Evolutionary conservation across 208 protist species (phyloP), one percentile per base, ranked within the genome.

Genomic region (Trypanosoma cruzi): DNA sequence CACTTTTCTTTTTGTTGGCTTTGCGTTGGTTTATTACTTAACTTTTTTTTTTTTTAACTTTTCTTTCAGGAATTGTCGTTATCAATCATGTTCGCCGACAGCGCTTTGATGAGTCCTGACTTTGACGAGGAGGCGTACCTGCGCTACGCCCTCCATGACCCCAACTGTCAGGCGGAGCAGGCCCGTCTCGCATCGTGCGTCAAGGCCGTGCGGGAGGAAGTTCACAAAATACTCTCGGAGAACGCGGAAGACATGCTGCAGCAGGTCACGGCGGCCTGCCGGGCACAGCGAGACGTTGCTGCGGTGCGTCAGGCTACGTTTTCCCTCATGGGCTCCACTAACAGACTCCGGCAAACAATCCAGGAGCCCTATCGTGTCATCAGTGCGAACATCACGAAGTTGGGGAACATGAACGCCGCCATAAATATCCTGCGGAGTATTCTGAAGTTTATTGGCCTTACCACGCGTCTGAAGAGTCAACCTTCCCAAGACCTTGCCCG

Each of bases 91-190:
- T 95, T 88, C 73, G 80, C 80, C 4, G 82, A 88, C 49, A 80
- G 85, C 61, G 66, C 85, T 42, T 68, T 96, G 34, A 76, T 89
- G 49, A 80, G 75, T 59, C 74, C 81, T 1, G 82, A 94, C 58
- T 89, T 96, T 46, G 88, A 96, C 57, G 82, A 88, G 70, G 79
- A 78, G 34, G 85, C 80, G 7, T 96, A 96, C 73, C 72, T 94
- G 64, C 86, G 80, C 40, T 90, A 93, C 66, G 73, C 79, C 11
- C 78, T 96, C 42, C 90, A 90, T 60, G 59, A 73, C 11, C 42
- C 77, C n/a, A 72, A 62, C 55, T 73, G 36, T 34, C 60, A 72
- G 42, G 72, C 68, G 40, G 89, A 95, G 61, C 79, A 85, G 44
- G 63, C 67, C 1, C 84, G 90, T 0, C 77, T 95, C 8, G 48